These are phyloP conservation scores for Sclerotinia glacialis DNA, from an alignment of 2,329 filamentous ascomycete genomes.

Conservation along the genomic window DNA sequence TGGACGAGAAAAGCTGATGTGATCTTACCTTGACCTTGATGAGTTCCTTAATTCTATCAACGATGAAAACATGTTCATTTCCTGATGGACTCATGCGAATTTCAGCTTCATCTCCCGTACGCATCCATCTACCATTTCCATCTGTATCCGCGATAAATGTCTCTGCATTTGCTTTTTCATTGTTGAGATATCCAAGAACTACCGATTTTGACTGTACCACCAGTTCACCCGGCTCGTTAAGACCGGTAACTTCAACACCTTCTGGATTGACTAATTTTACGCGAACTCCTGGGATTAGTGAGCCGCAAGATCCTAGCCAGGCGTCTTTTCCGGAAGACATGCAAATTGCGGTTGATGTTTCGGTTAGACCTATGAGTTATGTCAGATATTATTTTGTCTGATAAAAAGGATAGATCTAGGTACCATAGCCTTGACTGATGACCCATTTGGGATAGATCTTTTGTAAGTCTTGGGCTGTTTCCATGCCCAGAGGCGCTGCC, in stretches of 20 bases:
- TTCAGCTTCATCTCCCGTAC: constrained; percentile 81
- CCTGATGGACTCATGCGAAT: constrained; percentile 62
- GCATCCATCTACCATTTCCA: constrained; percentile 62
- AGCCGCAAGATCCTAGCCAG: constrained; percentile 69
- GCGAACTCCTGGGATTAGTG: constrained; percentile 61
- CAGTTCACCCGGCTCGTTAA: constrained; percentile 74
- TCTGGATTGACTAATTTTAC: constrained; percentile 66
- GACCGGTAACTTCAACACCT: constrained; percentile 64
- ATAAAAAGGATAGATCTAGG: constrained; percentile 18
- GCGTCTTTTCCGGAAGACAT: constrained; percentile 61
- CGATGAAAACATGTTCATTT: constrained; percentile 78
- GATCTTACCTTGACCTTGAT: constrained; percentile 70
- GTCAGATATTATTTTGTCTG: not conserved
- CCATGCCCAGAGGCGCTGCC: constrained; percentile 72
- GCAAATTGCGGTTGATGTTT: constrained; percentile 69
- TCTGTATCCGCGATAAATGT: constrained; percentile 69
- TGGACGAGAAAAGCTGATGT: not conserved
- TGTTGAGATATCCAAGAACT: constrained; percentile 81
- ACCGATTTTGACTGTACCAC: constrained; percentile 74
- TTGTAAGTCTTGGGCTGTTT: constrained; percentile 64
- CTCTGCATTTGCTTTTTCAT: constrained; percentile 76
- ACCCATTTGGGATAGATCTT: constrained; percentile 60
- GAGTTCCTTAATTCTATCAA: constrained; percentile 76
- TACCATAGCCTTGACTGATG: constrained; percentile 71
- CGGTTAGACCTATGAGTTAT: constrained; percentile 60